Evolutionary conservation across 1,284 basidiomycete genomes (phyloP), one percentile per base, ranked within the genome.

Genomic region (Rhodotorula sp.): DNA sequence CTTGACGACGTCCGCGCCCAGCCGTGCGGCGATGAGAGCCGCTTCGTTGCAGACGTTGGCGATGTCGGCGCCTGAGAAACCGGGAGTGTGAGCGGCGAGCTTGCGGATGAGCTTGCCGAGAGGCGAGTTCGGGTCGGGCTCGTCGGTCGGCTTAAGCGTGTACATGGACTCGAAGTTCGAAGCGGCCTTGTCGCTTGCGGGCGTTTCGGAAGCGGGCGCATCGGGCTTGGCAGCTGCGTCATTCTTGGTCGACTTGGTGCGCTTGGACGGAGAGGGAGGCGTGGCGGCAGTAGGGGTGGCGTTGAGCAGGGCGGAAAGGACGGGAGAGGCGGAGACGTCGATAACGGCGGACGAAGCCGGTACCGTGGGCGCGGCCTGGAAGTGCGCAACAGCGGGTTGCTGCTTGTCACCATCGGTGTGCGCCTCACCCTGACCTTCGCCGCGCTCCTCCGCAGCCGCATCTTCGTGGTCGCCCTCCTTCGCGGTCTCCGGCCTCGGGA

Each of bases 21-120:
- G 87, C 64, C 96, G 88, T 32, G 96, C 96, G 24, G 95, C 95
- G 73, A 96, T 92, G 46, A 99, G 84, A 1, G 96, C 95, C 59
- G 93, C 94, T 81, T 99, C 96, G 80, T 99, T 99, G 80, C 93
- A 96, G 20, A 99, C 95, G 78, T 99, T 99, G 72, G 94, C 95
- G 76, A 99, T 94, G 80, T 99, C 96, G 7, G 95, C 95, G 77
- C 96, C 96, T 32, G 92, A 95, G 84, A 99, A 99, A 0, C 96
- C 96, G 32, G 95, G 94, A 0, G 96, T 98, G 58, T 98, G 87
- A 32, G 97, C 92, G 8, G 91, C 91, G 65, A 99, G 87, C 82
- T 97, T 98, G 80, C 94, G 90, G 5, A 92, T 89, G 67, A 96
- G 85, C 22, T 83, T 81, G 32, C 86, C 83, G 70, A 88, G 85